These are phyloP conservation scores for Stephania cephalantha DNA, from an alignment of 164 flowering plant species.

Conservation along the genomic window DNA sequence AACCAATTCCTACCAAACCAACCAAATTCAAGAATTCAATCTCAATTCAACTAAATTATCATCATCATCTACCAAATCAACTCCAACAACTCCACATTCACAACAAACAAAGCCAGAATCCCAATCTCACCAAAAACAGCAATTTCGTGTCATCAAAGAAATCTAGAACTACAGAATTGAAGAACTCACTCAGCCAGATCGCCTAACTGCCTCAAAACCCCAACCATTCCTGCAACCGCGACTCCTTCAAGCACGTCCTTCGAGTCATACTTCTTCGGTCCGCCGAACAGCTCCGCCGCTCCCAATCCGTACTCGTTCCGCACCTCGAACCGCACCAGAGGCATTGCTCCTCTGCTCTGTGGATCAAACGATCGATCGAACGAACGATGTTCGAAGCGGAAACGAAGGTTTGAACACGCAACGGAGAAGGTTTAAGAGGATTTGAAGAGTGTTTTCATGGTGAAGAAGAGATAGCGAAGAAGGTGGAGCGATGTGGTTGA, in stretches of 20 bases:
- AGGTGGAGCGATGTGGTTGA: slow-evolving; percentile 60
- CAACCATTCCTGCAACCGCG: slow-evolving; percentile 90
- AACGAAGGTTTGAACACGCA: background rate
- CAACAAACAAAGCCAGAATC: background rate
- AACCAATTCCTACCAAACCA: background rate
- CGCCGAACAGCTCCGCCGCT: slow-evolving; percentile 48
- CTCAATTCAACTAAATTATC: background rate
- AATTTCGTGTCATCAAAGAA: background rate
- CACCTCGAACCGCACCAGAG: slow-evolving; percentile 54
- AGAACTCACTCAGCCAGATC: slow-evolving; percentile 87
- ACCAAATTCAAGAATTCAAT: background rate
- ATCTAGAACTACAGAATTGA: background rate
- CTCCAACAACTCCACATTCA: background rate
- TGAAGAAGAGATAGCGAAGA: slow-evolving; percentile 14
- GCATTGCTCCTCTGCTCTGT: slow-evolving; percentile 36
- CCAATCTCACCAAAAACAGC: background rate
- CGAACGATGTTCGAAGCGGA: background rate
- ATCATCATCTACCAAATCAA: background rate
- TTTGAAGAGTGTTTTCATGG: slow-evolving; percentile 11
- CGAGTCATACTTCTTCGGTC: slow-evolving; percentile 56
- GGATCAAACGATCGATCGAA: too few species aligned
- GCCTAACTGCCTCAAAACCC: slow-evolving; percentile 86
- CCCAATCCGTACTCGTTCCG: slow-evolving; percentile 79
- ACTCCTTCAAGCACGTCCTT: slow-evolving; percentile 79
- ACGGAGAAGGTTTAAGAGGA: background rate